Evolutionary conservation across 2,329 filamentous ascomycete species (phyloP), one percentile per base, ranked within the genome.

Genomic region (Penicillium sp.): DNA sequence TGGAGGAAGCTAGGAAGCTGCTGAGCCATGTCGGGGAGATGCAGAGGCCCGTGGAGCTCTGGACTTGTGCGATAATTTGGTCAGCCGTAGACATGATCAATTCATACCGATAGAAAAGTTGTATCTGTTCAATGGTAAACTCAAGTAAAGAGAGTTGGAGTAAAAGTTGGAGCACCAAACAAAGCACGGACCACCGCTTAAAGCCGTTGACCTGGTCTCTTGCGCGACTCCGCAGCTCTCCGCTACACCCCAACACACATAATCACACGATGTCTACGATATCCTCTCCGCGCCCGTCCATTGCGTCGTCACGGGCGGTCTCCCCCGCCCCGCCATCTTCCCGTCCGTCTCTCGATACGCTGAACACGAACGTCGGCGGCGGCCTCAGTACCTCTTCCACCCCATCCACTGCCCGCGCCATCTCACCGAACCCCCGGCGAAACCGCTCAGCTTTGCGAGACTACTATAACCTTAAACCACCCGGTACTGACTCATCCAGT

Each of bases 391-490:
- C 68, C 63, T 57, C 67, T 47, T 68, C 66, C 47, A 66, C 70
- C 66, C 60, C 72, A 61, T 57, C 74, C 68, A 67, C 76, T 72
- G 56, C 82, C 79, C 72, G 75, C 51, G 70, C 73, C 11, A 54
- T 74, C 42, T 75, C 75, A 33, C 73, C 74, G 46, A 65, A 69
- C 39, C 68, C 69, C 21, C 82, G 85, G 55, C 83, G 89, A 60
- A 96, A 96, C 77, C 90, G 93, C 63, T 86, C 89, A 55, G 93
- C 93, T 7, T 83, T 98, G 21, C 89, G 95, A 67, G 92, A 97
- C 71, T 98, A 96, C 81, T 98, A 98, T 78, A 95, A 95, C 71
- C 83, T 98, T 50, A 88, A 87, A 63, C 73, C 81, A 3, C 71
- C 76, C 7, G 68, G 74, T 42, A 75, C 69, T 37, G 75, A 77